These are phyloP conservation scores for Grifola frondosa DNA, from an alignment of 1,284 basidiomycete species.

Conservation along the genomic window DNA sequence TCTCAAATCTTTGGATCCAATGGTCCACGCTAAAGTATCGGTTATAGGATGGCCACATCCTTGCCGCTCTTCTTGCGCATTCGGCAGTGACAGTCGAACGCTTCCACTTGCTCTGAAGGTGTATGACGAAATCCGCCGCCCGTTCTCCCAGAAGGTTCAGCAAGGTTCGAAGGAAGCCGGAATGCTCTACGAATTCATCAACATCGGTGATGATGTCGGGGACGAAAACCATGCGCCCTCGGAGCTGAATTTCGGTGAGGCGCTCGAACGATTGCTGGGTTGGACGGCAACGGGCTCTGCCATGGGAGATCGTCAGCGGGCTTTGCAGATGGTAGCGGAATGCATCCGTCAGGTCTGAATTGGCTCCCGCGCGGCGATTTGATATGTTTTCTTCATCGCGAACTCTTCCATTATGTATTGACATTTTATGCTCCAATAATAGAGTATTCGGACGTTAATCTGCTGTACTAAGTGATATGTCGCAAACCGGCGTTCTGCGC, in stretches of 20 bases:
- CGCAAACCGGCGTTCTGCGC: no score
- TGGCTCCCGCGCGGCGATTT: no score
- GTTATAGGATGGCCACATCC: constrained; percentile 9
- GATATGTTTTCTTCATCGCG: no score
- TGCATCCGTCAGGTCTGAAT: no score
- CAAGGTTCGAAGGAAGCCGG: constrained; percentile 12
- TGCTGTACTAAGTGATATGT: no score
- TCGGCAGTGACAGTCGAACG: not conserved
- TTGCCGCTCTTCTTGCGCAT: constrained; percentile 8
- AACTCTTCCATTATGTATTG: no score
- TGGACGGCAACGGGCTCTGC: constrained; percentile 9
- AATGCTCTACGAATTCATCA: constrained; percentile 11
- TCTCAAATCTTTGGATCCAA: not conserved
- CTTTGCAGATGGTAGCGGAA: constrained; percentile 3
- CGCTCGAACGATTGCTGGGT: not conserved
- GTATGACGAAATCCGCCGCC: constrained; percentile 13
- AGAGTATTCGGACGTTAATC: no score
- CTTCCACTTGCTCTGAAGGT: constrained; percentile 3
- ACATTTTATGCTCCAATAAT: no score
- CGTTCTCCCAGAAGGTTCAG: constrained; percentile 12
- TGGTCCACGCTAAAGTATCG: not conserved
- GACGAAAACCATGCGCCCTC: constrained; percentile 8
- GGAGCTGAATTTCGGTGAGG: constrained; percentile 7
- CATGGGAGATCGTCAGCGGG: constrained; percentile 7
- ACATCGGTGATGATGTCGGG: constrained; percentile 9